Base-by-base conservation (phyloP, 495 filamentous ascomycete genomes). In the Neurospora sp. region DNA sequence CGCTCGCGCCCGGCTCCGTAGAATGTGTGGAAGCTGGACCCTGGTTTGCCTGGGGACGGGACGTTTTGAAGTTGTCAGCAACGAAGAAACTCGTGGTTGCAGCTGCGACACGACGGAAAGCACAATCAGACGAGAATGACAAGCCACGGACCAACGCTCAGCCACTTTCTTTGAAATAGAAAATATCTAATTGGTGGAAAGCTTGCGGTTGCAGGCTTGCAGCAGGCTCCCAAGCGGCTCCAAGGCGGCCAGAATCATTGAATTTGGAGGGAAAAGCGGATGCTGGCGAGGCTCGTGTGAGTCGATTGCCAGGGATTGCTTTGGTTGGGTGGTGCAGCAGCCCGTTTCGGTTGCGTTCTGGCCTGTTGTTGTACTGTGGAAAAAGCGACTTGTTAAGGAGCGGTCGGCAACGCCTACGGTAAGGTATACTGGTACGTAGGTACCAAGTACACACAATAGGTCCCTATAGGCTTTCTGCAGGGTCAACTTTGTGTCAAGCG, bases 51-150 rank as follows among this genome's bases (percentile, higher is more conserved):
- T 46, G 18, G 44, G 7, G 44, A 46, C 8, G 44, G 16, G n/a
- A 46, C 44, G 14, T 31, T 37, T 61, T 37, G 27, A 7, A 66
- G 27, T 22, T 71, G 69, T 44, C 69, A 59, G 22, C 39, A 35
- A 44, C 69, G 35, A 40, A 40, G 37, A 39, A 72, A 46, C 44
- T 69, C 44, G 38, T 41, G 66, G 66, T 27, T 48, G 69, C 18
- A 46, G 61, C 40, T 20, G 40, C 35, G 22, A 70, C 69, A 35
- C 8, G 44, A 59, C 11, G 48, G 73, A 69, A 38, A 61, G 27
- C 53, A 35, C 22, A 35, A 78, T 79, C 78, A 77, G 78, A 75
- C 77, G 76, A 79, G 74, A 79, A 77, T 74, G 74, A 80, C 74
- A 78, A 80, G 78, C 77, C 77, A 74, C 77, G 68, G 14, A 22